These are phyloP conservation scores for Cytospora schulzeri DNA, from an alignment of 2,329 filamentous ascomycete species.

Conservation along the genomic window DNA sequence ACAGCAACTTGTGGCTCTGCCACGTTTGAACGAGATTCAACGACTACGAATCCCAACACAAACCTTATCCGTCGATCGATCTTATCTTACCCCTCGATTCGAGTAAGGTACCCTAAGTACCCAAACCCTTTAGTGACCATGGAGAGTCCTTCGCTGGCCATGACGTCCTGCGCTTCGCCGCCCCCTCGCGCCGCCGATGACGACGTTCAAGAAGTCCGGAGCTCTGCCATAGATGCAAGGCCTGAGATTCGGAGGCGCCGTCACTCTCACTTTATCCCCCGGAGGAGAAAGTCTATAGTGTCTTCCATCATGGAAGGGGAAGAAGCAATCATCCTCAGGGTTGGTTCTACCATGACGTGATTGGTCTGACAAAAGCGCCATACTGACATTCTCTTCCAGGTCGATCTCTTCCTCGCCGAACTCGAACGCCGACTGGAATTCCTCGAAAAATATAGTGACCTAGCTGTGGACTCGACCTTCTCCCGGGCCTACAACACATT, in stretches of 20 bases:
- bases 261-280: slow-evolving; percentile 60
- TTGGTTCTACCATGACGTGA: slow-evolving; percentile 32
- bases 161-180: slow-evolving; percentile 22
- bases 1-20: not conserved
- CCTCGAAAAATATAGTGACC: slow-evolving; percentile 83
- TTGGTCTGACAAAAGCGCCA: slow-evolving; percentile 5
- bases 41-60: not conserved
- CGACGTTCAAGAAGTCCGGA: slow-evolving; percentile 27
- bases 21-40: slow-evolving; percentile 1
- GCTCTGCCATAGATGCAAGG: slow-evolving; percentile 35
- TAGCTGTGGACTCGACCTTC: slow-evolving; percentile 81
- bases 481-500: slow-evolving; percentile 84
- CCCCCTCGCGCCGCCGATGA: slow-evolving; percentile 36
- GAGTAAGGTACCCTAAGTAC: not conserved
- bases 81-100: not conserved
- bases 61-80: not conserved
- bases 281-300: slow-evolving; percentile 59
- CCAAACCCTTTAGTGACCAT: not conserved
- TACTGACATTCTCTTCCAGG: slow-evolving; percentile 43
- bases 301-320: slow-evolving; percentile 64
- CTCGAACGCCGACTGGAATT: slow-evolving; percentile 85
- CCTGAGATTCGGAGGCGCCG: slow-evolving; percentile 47
- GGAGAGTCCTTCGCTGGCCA: slow-evolving; percentile 17
- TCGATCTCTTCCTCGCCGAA: slow-evolving; percentile 82
- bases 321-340: slow-evolving; percentile 62